These are phyloP conservation scores for Mucor indicus DNA, from an alignment of 371 early-diverging fungal genomes.

Conservation along the genomic window DNA sequence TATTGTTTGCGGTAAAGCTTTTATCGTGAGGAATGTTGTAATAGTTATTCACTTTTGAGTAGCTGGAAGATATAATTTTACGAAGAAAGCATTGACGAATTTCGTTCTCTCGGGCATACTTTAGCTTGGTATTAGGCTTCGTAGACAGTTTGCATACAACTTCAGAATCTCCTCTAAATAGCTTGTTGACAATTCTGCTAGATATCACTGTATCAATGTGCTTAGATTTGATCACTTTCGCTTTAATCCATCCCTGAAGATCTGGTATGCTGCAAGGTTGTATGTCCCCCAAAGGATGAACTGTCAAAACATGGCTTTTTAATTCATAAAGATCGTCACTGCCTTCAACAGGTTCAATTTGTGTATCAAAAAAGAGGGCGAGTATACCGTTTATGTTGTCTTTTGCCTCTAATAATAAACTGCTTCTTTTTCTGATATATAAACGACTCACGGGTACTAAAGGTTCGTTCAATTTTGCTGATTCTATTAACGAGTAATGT, in stretches of 20 bases:
- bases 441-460: constrained; percentile 17
- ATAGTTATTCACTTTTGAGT: not conserved
- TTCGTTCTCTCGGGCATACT: not conserved
- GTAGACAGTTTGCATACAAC: not conserved
- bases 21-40: not conserved
- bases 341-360: not conserved
- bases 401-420: constrained; percentile 22
- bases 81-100: not conserved
- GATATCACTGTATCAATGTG: not conserved
- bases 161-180: not conserved
- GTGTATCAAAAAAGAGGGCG: constrained; percentile 20
- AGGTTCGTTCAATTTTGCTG: not conserved
- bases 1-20: not conserved
- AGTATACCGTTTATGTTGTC: constrained; percentile 20
- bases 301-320: constrained; percentile 22
- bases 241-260: constrained; percentile 20
- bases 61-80: not conserved
- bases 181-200: not conserved
- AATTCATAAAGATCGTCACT: constrained; percentile 8
- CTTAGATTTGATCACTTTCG: constrained; percentile 5
- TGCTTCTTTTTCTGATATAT: constrained; percentile 27
- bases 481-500: not conserved
- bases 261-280: not conserved
- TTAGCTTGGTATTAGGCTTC: not conserved
- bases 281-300: constrained; percentile 31